Conservation (phyloP, 345 rosid genomes). For the Streptanthus diversifolius region DNA sequence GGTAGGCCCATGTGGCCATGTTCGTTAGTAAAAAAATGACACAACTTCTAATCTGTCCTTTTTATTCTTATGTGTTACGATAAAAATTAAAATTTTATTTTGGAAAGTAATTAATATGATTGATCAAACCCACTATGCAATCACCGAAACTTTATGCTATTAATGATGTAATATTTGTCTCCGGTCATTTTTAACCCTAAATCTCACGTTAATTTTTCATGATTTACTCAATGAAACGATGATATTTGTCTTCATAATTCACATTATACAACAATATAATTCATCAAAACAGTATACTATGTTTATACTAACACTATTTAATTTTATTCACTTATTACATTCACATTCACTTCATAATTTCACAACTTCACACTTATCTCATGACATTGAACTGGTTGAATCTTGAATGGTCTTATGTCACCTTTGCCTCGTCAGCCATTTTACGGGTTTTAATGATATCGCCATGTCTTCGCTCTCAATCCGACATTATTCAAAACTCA, state of each 20-base stretch:
- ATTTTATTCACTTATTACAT: too few species aligned
- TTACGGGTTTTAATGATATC: not conserved
- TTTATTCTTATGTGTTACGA: conserved; percentile 7
- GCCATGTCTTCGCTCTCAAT: not conserved
- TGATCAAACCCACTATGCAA: conserved; percentile 6
- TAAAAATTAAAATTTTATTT: not conserved
- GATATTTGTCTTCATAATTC: too few species aligned
- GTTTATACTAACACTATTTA: too few species aligned
- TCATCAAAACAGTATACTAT: too few species aligned
- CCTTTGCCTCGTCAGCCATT: not conserved
- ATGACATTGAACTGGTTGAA: too few species aligned
- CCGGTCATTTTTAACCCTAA: too few species aligned
- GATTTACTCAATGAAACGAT: too few species aligned
- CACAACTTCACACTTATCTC: too few species aligned
- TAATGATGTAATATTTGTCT: too few species aligned
- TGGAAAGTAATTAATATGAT: conserved; percentile 10
- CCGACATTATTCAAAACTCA: not conserved
- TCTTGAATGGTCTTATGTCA: not conserved
- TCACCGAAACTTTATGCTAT: not conserved
- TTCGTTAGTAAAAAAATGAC: conserved; percentile 2
- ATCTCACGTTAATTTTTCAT: too few species aligned
- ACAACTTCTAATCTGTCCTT: conserved; percentile 4
- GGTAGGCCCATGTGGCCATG: conserved; percentile 16
- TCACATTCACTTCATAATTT: too few species aligned
- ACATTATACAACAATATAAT: too few species aligned